Conservation (phyloP, 176 grass and related monocot species). For the Paspalum notatum region DNA sequence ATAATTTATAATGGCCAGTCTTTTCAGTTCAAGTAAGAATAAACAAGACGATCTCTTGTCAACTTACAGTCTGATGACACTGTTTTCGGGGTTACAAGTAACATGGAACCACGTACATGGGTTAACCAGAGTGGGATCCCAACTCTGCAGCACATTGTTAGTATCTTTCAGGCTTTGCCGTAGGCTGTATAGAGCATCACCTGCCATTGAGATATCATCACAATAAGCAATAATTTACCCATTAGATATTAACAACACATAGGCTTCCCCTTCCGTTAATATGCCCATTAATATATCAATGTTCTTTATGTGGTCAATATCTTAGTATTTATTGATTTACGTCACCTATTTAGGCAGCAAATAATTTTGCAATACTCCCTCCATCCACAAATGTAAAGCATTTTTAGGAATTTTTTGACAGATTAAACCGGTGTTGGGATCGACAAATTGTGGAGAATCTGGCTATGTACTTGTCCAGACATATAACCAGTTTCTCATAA, state of each 20-base stretch:
- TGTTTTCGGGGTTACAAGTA: constrained; percentile 74
- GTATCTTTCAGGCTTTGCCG: constrained; percentile 69
- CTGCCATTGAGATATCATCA: constrained; percentile 47
- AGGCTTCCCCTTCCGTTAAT: not conserved
- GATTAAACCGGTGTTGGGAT: too few relatives aligned
- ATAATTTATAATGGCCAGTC: constrained; percentile 10
- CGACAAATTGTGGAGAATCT: too few relatives aligned
- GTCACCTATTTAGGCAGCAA: not conserved
- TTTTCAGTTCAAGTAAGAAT: constrained; percentile 4
- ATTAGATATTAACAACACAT: constrained; percentile 22
- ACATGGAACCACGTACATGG: constrained; percentile 95
- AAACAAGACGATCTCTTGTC: constrained; percentile 7
- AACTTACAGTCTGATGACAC: constrained; percentile 90
- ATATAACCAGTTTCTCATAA: too few relatives aligned
- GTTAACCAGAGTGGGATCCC: constrained; percentile 86
- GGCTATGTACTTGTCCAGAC: too few relatives aligned
- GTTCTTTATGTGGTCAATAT: not conserved
- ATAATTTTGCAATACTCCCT: not conserved
- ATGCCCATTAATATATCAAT: not conserved
- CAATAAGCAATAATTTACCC: constrained; percentile 27
- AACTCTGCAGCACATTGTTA: constrained; percentile 77
- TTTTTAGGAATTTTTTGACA: too few relatives aligned
- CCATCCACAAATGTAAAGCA: too few relatives aligned
- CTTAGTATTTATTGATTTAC: not conserved
- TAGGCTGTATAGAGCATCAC: constrained; percentile 76